Percentiles rank a stretch among this genome's conserved stretches.
Conservation (phyloP, 768 basidiomycete genomes). For the Mrakia frigida region DNA sequence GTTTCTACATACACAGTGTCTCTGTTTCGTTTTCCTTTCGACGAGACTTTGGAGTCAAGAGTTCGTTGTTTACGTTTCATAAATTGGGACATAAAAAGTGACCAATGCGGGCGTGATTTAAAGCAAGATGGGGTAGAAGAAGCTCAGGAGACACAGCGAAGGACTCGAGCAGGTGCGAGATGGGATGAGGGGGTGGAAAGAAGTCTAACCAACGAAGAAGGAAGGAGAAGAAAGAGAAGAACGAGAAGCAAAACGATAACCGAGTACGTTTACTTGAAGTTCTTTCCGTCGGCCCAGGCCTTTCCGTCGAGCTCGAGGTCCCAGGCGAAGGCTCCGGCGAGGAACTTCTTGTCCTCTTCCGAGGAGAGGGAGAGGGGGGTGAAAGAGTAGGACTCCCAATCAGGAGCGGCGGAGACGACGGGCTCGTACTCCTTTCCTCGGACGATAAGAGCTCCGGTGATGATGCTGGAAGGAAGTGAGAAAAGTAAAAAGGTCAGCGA, state of each 20-base stretch:
- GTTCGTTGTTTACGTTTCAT: slow-evolving; percentile 18
- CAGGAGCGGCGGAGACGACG: slow-evolving; percentile 75
- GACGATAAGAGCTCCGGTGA: slow-evolving; percentile 73
- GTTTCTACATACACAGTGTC: too few species aligned
- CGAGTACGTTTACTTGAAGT: slow-evolving; percentile 24
- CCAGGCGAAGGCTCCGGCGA: slow-evolving; percentile 90
- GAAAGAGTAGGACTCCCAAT: slow-evolving; percentile 79
- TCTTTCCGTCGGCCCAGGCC: slow-evolving; percentile 65
- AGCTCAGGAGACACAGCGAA: too few species aligned
- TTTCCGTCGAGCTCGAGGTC: slow-evolving; percentile 82
- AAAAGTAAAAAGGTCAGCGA: background rate
- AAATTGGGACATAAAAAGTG: background rate
- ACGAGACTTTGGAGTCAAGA: too few species aligned
- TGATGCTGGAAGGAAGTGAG: slow-evolving; percentile 44
- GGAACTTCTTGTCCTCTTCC: slow-evolving; percentile 75
- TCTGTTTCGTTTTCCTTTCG: too few species aligned
- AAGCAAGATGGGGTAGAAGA: background rate
- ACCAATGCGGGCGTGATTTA: background rate
- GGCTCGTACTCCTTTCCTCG: slow-evolving; percentile 58
- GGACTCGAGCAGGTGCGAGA: background rate
- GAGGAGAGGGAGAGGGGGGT: slow-evolving; percentile 69
- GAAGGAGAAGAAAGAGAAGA: background rate
- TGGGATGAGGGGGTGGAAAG: background rate
- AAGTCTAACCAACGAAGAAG: background rate
- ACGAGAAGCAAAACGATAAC: background rate